Evolutionary conservation across 495 filamentous ascomycete species (phyloP).

Genomic region (Gamarada debralockiae): DNA sequence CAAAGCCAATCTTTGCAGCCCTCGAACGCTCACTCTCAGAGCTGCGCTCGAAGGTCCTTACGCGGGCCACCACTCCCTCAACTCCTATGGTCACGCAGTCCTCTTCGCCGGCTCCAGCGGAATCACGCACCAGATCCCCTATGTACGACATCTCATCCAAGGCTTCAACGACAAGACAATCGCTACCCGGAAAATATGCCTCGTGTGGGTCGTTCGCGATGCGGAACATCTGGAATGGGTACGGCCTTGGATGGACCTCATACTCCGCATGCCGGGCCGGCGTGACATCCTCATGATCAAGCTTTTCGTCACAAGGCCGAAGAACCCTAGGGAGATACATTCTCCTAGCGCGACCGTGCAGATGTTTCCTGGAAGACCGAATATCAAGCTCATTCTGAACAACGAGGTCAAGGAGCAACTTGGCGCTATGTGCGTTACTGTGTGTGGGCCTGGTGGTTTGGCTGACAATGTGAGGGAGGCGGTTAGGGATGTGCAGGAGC

Average conservation of each 20-base stretch:
- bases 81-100: constrained; percentile 86
- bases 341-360: constrained; percentile 71
- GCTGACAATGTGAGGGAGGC: constrained; percentile 80
- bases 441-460: constrained; percentile 81
- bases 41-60: constrained; percentile 82
- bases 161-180: constrained; percentile 69
- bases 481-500: constrained; percentile 60
- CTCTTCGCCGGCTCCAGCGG: constrained; percentile 91
- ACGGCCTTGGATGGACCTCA: constrained; percentile 85
- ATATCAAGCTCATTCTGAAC: constrained; percentile 69
- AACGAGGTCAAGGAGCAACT: constrained; percentile 74
- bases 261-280: constrained; percentile 73
- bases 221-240: constrained; percentile 90
- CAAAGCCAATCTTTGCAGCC: constrained; percentile 15
- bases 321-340: constrained; percentile 65
- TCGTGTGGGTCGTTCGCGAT: constrained; percentile 90
- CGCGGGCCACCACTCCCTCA: constrained; percentile 72
- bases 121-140: constrained; percentile 93
- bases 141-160: constrained; percentile 73
- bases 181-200: constrained; percentile 72
- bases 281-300: constrained; percentile 76
- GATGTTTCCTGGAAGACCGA: constrained; percentile 80
- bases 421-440: constrained; percentile 86
- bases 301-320: constrained; percentile 83
- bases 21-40: constrained; percentile 29